phyloP scores from a whole-genome alignment of 306 rosid species.

The Pterocarpus macrocarpus region DNA sequence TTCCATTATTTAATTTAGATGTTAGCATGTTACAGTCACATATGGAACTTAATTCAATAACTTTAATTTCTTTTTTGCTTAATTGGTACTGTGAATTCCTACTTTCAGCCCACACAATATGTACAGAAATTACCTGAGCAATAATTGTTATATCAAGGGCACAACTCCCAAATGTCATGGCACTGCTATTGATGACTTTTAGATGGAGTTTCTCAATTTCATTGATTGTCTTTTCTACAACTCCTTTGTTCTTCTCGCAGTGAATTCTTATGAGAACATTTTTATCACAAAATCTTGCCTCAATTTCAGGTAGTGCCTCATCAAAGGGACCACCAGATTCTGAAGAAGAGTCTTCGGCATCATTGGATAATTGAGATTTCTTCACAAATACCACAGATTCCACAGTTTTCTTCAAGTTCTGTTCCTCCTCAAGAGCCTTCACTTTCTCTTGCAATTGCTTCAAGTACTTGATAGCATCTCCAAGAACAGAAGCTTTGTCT shows the following conservation, averaged over 20 bases:
- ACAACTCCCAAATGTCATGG: conserved; percentile 74
- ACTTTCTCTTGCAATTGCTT: conserved; percentile 83
- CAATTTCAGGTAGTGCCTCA: conserved; percentile 79
- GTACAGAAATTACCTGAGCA: conserved; percentile 66
- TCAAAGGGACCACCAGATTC: conserved; percentile 44
- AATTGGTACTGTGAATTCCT: conserved; percentile 3
- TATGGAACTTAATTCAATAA: not conserved
- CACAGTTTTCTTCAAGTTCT: conserved; percentile 58
- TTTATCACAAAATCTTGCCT: conserved; percentile 80
- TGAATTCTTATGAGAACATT: conserved; percentile 84
- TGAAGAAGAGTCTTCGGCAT: conserved; percentile 49
- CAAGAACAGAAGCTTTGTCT: conserved; percentile 97
- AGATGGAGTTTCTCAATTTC: conserved; percentile 79
- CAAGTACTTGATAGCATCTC: conserved; percentile 87
- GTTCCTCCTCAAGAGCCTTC: conserved; percentile 82
- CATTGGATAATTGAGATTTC: conserved; percentile 62
- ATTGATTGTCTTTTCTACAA: conserved; percentile 61
- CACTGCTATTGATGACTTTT: conserved; percentile 68
- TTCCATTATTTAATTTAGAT: conserved; percentile 3
- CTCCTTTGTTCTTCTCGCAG: conserved; percentile 82
- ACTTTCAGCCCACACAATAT: conserved; percentile 14
- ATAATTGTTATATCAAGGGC: conserved; percentile 82
- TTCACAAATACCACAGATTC: conserved; percentile 79
- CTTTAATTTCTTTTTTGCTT: not conserved
- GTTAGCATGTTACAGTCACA: not conserved